Evolutionary conservation across 2,329 filamentous ascomycete species (phyloP).

Genomic region (Pseudomassariella vexata): DNA sequence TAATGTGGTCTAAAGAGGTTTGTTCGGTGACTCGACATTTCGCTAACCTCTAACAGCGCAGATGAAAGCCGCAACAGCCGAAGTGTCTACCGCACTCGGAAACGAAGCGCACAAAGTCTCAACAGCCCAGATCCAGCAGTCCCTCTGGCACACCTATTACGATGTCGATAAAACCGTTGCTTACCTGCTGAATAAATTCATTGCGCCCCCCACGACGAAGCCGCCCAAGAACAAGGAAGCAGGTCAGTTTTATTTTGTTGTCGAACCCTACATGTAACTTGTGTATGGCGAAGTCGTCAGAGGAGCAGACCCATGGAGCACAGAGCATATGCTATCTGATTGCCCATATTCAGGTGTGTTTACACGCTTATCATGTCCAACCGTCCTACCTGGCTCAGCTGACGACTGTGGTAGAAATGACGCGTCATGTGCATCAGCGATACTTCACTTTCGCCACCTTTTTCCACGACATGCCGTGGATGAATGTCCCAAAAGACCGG

Average conservation of each 20-base stretch:
- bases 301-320: too few relatives aligned
- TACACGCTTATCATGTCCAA: too few relatives aligned
- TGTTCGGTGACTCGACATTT: too few relatives aligned
- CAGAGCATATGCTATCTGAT: constrained; percentile 7
- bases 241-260: constrained; percentile 34
- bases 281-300: constrained; percentile 7
- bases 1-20: not conserved
- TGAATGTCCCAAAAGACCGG: constrained; percentile 62
- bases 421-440: constrained; percentile 12
- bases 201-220: constrained; percentile 35
- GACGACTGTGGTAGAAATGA: constrained; percentile 7
- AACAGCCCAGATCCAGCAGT: constrained; percentile 70
- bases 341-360: constrained; percentile 1
- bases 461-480: constrained; percentile 84
- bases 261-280: constrained; percentile 3
- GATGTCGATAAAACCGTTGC: constrained; percentile 80
- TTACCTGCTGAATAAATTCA: constrained; percentile 66
- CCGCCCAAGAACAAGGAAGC: constrained; percentile 31
- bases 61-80: constrained; percentile 60
- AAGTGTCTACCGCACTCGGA: constrained; percentile 63
- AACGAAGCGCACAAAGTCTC: constrained; percentile 50
- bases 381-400: too few relatives aligned
- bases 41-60: constrained; percentile 15
- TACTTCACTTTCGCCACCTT: constrained; percentile 44
- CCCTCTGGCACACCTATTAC: constrained; percentile 94